Conservation (phyloP, 495 filamentous ascomycete species). For the Xylaria scruposa region DNA sequence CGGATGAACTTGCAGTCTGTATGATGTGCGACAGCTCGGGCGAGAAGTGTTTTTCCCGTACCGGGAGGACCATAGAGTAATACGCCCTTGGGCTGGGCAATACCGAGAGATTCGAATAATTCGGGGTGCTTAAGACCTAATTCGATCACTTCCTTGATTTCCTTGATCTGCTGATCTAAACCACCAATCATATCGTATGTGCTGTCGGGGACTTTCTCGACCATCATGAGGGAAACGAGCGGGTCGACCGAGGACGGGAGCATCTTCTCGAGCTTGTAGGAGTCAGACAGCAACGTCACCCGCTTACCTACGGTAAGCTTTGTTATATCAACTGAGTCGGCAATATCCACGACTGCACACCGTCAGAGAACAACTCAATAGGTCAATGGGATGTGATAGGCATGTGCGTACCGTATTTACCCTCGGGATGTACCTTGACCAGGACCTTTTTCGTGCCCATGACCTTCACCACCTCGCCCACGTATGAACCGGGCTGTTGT, state of each 20-base stretch:
- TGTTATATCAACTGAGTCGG: conserved; percentile 89
- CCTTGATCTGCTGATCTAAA: conserved; percentile 98
- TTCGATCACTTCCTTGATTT: conserved; percentile 99
- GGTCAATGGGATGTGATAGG: background rate
- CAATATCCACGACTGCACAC: conserved; percentile 86
- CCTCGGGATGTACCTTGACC: conserved; percentile 98
- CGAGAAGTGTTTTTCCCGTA: conserved; percentile 95
- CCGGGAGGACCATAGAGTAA: conserved; percentile 96
- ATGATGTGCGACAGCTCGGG: conserved; percentile 95
- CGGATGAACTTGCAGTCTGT: conserved; percentile 99
- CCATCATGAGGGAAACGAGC: conserved; percentile 99
- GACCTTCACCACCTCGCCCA: conserved; percentile 98
- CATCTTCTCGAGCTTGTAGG: conserved; percentile 98
- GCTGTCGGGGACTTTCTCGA: conserved; percentile 99
- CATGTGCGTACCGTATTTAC: conserved; percentile 88
- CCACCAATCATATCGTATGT: conserved; percentile 99
- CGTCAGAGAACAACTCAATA: conserved; percentile 22
- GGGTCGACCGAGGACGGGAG: conserved; percentile 97
- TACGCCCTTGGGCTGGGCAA: conserved; percentile 97
- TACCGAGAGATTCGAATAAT: conserved; percentile 97
- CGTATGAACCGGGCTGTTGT: conserved; percentile 97
- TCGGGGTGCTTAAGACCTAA: conserved; percentile 98
- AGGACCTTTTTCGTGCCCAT: conserved; percentile 99
- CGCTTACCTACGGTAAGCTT: conserved; percentile 98
- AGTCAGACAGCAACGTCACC: conserved; percentile 93